phyloP scores from a whole-genome alignment of 2,329 filamentous ascomycete species.

The Fusarium humuli region DNA sequence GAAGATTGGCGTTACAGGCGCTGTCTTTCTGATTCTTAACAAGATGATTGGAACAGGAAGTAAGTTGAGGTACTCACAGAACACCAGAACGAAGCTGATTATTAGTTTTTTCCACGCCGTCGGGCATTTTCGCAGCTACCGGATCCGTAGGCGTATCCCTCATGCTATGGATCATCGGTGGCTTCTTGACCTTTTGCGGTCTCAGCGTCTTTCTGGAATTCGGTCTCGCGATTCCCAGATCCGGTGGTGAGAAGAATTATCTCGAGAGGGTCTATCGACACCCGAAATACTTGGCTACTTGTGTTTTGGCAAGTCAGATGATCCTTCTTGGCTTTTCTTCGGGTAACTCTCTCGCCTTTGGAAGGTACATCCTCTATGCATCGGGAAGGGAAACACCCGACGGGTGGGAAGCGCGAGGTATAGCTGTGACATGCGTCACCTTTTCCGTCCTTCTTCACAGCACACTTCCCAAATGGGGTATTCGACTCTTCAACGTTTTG shows the following conservation, averaged over 20 bases:
- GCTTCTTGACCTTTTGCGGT: slow-evolving; percentile 68
- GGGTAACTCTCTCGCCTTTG: slow-evolving; percentile 69
- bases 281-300: slow-evolving; percentile 69
- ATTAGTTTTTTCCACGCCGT: slow-evolving; percentile 66
- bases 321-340: slow-evolving; percentile 71
- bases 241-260: slow-evolving; percentile 75
- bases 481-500: slow-evolving; percentile 68
- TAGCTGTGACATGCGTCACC: slow-evolving; percentile 65
- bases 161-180: slow-evolving; percentile 53
- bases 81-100: not conserved
- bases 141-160: slow-evolving; percentile 60
- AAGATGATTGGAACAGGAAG: slow-evolving; percentile 71
- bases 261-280: slow-evolving; percentile 71
- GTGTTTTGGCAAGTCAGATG: slow-evolving; percentile 70
- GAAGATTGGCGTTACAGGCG: slow-evolving; percentile 65
- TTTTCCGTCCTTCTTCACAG: slow-evolving; percentile 66
- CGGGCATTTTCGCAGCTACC: slow-evolving; percentile 63
- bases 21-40: slow-evolving; percentile 67
- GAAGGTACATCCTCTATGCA: slow-evolving; percentile 67
- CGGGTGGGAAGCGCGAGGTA: slow-evolving; percentile 68
- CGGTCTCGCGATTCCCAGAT: slow-evolving; percentile 70
- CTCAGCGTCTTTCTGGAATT: slow-evolving; percentile 73
- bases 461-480: slow-evolving; percentile 66
- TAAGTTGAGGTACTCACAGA: slow-evolving; percentile 45
- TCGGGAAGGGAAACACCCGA: slow-evolving; percentile 60